Base-by-base conservation (phyloP, 2,329 filamentous ascomycete species). In the Claviceps maximensis region DNA sequence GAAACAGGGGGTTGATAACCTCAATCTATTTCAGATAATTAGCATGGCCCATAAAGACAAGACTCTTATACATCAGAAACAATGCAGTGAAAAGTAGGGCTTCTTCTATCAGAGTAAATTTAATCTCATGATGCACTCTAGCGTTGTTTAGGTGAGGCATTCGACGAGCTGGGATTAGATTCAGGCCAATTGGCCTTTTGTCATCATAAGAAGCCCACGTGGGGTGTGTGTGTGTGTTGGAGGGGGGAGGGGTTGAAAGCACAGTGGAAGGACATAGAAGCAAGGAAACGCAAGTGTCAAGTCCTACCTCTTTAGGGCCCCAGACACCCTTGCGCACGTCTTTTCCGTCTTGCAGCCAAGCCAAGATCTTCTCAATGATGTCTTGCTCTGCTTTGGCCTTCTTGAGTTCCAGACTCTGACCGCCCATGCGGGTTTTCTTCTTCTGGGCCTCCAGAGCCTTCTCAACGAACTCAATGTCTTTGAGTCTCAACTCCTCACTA, bases 121-220 rank as follows among this genome's bases (percentile, higher is more conserved):
- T 87, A 78, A 85, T 96, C 89, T 94, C 91, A 96, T 73, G 68
- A 82, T 80, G 78, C 77, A 78, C 86, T 88, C 86, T 77, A 66
- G 78, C 79, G 82, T 87, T 82, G 72, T 74, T 74, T 71, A 74
- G 69, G 73, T 79, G 83, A 87, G 86, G 81, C 79, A 82, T 84
- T 97, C 91, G 85, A 95, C 86, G 93, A 98, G 93, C 93, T 98
- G 93, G 93, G 93, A 88, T 95, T 90, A 87, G 76, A 86, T 77
- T 77, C 86, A 86, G 90, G 89, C 87, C 79, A 73, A 76, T 76
- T 79, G 83, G 88, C 89, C 93, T 86, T 95, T 95, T 86, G 84
- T 97, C 93, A 97, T 97, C 93, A 95, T 84, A 63, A 69, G 74
- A 82, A 62, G 61, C 58, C 53, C 38, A 49, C n/a, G n/a, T n/a